Base-by-base conservation (phyloP, 2,329 filamentous ascomycete species). In the Trichoderma semiorbis region DNA sequence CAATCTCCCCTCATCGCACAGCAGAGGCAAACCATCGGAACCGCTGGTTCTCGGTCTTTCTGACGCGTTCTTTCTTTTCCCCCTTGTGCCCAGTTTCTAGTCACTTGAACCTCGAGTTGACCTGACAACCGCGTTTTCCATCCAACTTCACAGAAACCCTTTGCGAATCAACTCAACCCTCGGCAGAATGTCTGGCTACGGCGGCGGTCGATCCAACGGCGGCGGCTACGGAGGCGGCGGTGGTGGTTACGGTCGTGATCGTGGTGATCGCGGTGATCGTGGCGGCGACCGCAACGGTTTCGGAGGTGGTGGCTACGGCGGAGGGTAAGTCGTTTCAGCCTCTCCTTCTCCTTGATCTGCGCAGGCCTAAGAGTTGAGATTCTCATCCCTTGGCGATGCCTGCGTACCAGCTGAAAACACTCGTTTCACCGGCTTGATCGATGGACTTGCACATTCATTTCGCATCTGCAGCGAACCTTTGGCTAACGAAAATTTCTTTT, bases 151-250 rank as follows among this genome's bases (percentile, higher is more conserved):
- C 65, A 53, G 28, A 67, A 39, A 67, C 21, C 55, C 57, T 72
- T 61, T 69, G n/a, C 66, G 39, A 61, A 72, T 39, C 63, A 70
- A 55, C 61, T 63, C 65, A 62, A 43, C 3, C 72, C 65, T 64
- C 71, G 62, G 67, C 71, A 83, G 76, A 71, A 86, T 86, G 85
- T 86, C 85, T 77, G 85, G 84, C 80, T 82, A 83, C 77, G 79
- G 81, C 30, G 79, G 81, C 28, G 78, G 82, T 73, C 78, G 76
- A 72, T 75, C 77, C 73, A 75, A 75, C 68, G 75, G 78, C 71
- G 80, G 79, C 71, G 75, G 78, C 65, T 77, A 80, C 55, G 76
- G 77, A 53, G 77, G 78, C 72, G 78, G 75, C 64, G 74, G 75
- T 34, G 78, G 80, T 74, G 79, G 83, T 75, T 83, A 82, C 74